phyloP scores from a whole-genome alignment of 805 yeast genomes.

The Yarrowia sp. region DNA sequence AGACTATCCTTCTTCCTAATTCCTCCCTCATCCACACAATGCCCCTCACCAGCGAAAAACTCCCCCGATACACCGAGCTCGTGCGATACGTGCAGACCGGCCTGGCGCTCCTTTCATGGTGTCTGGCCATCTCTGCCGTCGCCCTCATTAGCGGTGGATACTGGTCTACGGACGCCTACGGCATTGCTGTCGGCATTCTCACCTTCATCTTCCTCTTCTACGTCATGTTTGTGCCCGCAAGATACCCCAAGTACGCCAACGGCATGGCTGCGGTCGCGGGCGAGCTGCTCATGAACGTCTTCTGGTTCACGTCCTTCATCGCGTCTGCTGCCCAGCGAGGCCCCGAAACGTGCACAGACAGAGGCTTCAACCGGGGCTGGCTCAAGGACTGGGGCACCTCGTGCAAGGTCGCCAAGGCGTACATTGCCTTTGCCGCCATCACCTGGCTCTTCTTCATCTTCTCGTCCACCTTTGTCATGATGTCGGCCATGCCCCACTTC shows the following conservation, averaged over 20 bases:
- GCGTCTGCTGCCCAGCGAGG: slow-evolving; percentile 25
- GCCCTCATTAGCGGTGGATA: neutral
- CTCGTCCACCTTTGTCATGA: slow-evolving; percentile 11
- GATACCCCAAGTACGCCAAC: slow-evolving; percentile 24
- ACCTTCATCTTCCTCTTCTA: slow-evolving; percentile 1
- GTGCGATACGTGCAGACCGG: slow-evolving; percentile 17
- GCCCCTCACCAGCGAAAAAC: neutral
- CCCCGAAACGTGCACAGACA: slow-evolving; percentile 7
- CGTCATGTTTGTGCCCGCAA: neutral
- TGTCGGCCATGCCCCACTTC: slow-evolving; percentile 9
- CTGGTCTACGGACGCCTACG: slow-evolving; percentile 3
- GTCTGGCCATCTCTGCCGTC: slow-evolving; percentile 18
- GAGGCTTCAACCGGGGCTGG: neutral
- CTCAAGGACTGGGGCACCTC: neutral
- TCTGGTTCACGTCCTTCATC: slow-evolving; percentile 24
- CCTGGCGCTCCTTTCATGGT: slow-evolving; percentile 1
- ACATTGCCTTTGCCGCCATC: slow-evolving; percentile 27
- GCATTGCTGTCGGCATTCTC: neutral
- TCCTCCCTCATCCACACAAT: neutral
- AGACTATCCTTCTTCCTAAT: neutral
- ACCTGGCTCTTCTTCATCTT: slow-evolving; percentile 25
- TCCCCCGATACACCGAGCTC: neutral
- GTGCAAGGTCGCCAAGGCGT: slow-evolving; percentile 22
- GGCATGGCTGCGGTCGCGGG: slow-evolving; percentile 7
- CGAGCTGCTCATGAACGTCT: slow-evolving; percentile 8